Evolutionary conservation across 1,139 yeast genomes (phyloP).

Genomic region (Lodderomyces parapsilosis): DNA sequence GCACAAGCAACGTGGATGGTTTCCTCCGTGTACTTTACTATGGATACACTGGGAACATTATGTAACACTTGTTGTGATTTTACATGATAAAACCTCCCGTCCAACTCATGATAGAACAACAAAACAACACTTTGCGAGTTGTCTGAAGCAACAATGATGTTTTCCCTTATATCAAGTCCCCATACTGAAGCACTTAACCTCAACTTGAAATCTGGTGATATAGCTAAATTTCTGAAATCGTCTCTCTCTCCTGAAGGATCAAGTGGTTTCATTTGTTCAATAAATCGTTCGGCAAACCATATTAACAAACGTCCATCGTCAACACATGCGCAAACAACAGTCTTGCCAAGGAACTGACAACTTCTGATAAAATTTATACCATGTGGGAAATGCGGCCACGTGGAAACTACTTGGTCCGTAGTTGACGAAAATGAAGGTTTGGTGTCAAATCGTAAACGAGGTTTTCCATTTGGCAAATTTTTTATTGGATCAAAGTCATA

Average conservation of each 20-base stretch:
- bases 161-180: slow-evolving; percentile 53
- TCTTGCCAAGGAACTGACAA: slow-evolving; percentile 26
- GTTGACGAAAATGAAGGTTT: slow-evolving; percentile 38
- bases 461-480: slow-evolving; percentile 23
- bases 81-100: slow-evolving; percentile 30
- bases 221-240: slow-evolving; percentile 14
- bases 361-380: slow-evolving; percentile 48
- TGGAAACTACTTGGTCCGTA: slow-evolving; percentile 38
- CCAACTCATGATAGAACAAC: slow-evolving; percentile 31
- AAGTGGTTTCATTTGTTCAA: slow-evolving; percentile 15
- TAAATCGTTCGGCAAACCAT: slow-evolving; percentile 33
- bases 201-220: slow-evolving; percentile 36
- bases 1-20: slow-evolving; percentile 35
- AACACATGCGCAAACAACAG: slow-evolving; percentile 45
- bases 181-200: slow-evolving; percentile 54
- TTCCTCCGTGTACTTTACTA: slow-evolving; percentile 9
- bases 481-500: slow-evolving; percentile 26
- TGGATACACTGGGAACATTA: slow-evolving; percentile 58
- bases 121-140: slow-evolving; percentile 51
- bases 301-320: slow-evolving; percentile 59
- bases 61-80: slow-evolving; percentile 48
- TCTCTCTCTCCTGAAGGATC: slow-evolving; percentile 1
- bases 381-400: slow-evolving; percentile 57
- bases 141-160: slow-evolving; percentile 54
- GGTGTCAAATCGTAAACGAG: slow-evolving; percentile 36